Percentiles rank a stretch among this genome's conserved stretches.
Conservation (phyloP, 1,284 basidiomycete genomes). For the Porogramme epimiltina region DNA sequence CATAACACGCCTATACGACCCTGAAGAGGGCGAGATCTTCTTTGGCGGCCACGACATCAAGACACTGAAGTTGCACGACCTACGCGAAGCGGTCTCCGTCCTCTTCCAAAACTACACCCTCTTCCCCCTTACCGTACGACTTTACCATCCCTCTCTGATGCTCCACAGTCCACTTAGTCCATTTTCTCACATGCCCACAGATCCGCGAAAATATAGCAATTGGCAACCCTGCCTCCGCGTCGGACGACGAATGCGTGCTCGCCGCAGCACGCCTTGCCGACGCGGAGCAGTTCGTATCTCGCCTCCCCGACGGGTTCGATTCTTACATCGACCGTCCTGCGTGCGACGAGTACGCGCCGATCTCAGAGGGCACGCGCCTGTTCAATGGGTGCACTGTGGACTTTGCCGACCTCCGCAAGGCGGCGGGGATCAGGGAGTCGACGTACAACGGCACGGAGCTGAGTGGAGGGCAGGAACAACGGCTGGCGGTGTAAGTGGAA, state of each 20-base stretch:
- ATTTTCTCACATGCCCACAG: no score
- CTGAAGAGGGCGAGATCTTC: conserved; percentile 64
- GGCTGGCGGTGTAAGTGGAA: conserved; percentile 33
- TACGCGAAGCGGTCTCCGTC: conserved; percentile 64
- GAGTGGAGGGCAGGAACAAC: conserved; percentile 73
- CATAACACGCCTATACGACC: conserved; percentile 60
- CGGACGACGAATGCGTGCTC: conserved; percentile 56
- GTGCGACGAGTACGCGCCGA: conserved; percentile 58
- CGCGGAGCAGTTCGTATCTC: conserved; percentile 61
- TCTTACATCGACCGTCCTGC: conserved; percentile 75
- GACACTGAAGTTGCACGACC: conserved; percentile 57
- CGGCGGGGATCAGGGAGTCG: conserved; percentile 40
- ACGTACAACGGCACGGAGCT: conserved; percentile 38
- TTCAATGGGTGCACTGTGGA: conserved; percentile 63
- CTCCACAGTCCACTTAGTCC: conserved; percentile 40
- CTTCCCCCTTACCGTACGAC: conserved; percentile 72
- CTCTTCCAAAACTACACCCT: conserved; percentile 80
- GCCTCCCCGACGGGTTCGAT: conserved; percentile 66
- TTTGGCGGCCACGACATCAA: conserved; percentile 65
- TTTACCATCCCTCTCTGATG: conserved; percentile 3
- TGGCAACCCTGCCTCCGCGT: conserved; percentile 53
- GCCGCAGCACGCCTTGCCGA: conserved; percentile 71
- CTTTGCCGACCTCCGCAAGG: conserved; percentile 47
- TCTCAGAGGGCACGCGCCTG: conserved; percentile 64
- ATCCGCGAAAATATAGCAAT: conserved; percentile 76